phyloP scores from a whole-genome alignment of 805 yeast species.

The Myxozyma sirexii region DNA sequence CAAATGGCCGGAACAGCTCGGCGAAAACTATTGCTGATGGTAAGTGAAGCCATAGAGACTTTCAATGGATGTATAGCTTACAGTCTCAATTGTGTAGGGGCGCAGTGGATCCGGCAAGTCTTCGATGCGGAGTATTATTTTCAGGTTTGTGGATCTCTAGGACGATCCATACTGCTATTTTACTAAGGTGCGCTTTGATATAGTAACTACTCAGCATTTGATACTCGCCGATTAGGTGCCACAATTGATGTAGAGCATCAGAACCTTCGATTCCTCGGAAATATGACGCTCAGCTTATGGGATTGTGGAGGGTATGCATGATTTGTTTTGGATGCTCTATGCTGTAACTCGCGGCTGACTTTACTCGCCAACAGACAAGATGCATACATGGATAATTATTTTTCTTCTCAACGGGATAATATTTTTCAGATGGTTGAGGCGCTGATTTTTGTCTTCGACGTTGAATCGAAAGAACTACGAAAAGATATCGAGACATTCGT shows the following conservation, averaged over 20 bases:
- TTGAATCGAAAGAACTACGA: constrained; percentile 85
- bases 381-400: constrained; percentile 91
- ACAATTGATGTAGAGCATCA: constrained; percentile 99
- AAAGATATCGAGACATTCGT: constrained; percentile 92
- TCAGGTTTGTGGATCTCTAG: constrained; percentile 46
- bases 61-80: not conserved
- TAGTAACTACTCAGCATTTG: constrained; percentile 92
- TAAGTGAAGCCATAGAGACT: too few species aligned
- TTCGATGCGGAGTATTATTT: constrained; percentile 94
- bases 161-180: not conserved
- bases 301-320: constrained; percentile 80
- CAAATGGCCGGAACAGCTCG: constrained; percentile 41
- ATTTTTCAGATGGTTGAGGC: constrained; percentile 96
- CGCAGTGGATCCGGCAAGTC: constrained; percentile 97
- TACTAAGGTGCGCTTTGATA: not conserved
- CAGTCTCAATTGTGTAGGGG: constrained; percentile 13
- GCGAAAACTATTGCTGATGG: constrained; percentile 66
- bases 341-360: not conserved
- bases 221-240: constrained; percentile 92
- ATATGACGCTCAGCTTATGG: constrained; percentile 94
- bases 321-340: not conserved
- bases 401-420: constrained; percentile 84
- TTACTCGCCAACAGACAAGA: constrained; percentile 62
- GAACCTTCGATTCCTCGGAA: constrained; percentile 86
- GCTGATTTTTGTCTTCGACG: constrained; percentile 93